phyloP scores from a whole-genome alignment of 768 basidiomycete species.

The Atractiella rhizophila region DNA sequence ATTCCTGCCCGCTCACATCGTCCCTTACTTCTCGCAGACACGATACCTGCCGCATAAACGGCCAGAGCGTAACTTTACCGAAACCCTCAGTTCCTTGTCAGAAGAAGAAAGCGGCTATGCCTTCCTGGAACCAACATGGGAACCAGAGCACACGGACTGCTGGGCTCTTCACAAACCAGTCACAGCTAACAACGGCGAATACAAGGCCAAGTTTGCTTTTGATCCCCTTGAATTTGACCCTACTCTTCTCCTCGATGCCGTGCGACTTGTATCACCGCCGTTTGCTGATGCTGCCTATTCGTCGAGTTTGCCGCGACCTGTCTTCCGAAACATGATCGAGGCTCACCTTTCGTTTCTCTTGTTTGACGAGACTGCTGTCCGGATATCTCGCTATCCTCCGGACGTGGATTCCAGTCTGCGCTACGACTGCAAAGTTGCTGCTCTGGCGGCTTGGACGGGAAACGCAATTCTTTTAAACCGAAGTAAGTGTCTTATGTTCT shows the following conservation, averaged over 20 bases:
- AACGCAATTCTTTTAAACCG: conserved; percentile 13
- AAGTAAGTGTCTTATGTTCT: too few relatives aligned
- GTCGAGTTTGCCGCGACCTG: background rate
- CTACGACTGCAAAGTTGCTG: conserved; percentile 15
- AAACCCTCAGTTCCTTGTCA: background rate
- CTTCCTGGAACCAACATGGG: background rate
- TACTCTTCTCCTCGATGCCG: conserved; percentile 13
- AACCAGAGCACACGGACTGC: background rate
- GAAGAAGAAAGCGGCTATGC: background rate
- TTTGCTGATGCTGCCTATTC: background rate
- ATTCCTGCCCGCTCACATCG: conserved; percentile 7
- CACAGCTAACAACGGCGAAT: too few relatives aligned
- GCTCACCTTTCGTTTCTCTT: conserved; percentile 14
- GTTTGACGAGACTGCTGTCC: conserved; percentile 4
- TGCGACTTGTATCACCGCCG: conserved; percentile 10
- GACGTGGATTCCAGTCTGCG: conserved; percentile 3
- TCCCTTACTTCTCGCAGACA: background rate
- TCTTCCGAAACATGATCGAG: conserved; percentile 4
- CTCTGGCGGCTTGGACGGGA: conserved; percentile 15
- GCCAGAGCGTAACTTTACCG: background rate
- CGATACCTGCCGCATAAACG: background rate
- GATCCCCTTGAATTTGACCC: conserved; percentile 13
- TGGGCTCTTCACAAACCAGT: background rate
- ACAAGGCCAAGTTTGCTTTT: too few relatives aligned
- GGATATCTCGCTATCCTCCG: conserved; percentile 3